Evolutionary conservation across 140 eudicot genomes (phyloP).

Genomic region (Eryngium alpinum): DNA sequence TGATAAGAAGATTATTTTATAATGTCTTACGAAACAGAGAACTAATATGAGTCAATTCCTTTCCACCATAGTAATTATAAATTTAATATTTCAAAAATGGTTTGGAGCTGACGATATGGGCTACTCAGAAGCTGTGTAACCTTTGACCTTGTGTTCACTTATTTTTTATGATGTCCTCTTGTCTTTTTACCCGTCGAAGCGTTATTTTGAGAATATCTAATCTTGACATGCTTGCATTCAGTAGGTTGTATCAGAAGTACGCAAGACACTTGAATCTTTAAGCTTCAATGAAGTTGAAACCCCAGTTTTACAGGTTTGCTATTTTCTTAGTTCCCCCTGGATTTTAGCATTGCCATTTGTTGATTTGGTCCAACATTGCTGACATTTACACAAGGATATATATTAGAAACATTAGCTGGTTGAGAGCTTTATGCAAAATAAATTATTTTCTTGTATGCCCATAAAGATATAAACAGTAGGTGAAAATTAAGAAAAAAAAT

Average conservation of each 20-base stretch:
- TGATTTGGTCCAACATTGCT: neutral
- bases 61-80: neutral
- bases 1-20: neutral
- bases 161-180: neutral
- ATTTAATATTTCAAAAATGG: neutral
- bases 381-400: neutral
- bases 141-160: neutral
- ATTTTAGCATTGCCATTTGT: neutral
- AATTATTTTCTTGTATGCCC: neutral
- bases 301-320: slow-evolving; percentile 88
- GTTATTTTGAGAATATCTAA: neutral
- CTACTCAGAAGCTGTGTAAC: neutral
- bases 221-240: slow-evolving; percentile 19
- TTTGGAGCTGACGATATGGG: neutral
- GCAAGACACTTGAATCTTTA: slow-evolving; percentile 83
- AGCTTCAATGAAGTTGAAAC: slow-evolving; percentile 93
- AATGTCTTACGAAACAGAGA: neutral
- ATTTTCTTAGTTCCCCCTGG: neutral
- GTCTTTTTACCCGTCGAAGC: neutral
- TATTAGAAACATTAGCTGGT: neutral
- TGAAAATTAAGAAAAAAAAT: no score
- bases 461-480: neutral
- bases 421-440: neutral
- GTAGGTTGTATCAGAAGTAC: slow-evolving; percentile 91
- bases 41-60: neutral